A percentile compares a stretch with the other conserved stretches of the same genome.
Evolutionary conservation across 2,329 filamentous ascomycete species (phyloP).

Genomic region (Diaporthe sp.): DNA sequence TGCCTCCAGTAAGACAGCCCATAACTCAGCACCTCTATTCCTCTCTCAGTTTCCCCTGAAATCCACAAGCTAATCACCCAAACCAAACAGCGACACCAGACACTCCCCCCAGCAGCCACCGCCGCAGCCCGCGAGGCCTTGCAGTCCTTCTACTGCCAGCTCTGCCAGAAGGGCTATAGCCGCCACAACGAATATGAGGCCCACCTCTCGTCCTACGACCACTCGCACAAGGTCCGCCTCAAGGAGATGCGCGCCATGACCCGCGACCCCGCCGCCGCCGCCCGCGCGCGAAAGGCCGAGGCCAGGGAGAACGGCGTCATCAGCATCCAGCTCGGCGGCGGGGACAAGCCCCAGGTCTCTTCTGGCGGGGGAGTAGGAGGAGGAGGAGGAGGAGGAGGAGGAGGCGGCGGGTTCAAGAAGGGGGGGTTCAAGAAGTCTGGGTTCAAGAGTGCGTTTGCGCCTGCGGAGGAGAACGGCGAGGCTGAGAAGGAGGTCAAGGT

Average conservation of each 20-base stretch:
- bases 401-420: conserved; percentile 68
- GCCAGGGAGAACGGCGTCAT: conserved; percentile 77
- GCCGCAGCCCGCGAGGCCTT: conserved; percentile 78
- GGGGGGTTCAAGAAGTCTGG: conserved; percentile 84
- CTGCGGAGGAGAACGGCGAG: conserved; percentile 58
- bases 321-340: conserved; percentile 71
- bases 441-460: conserved; percentile 80
- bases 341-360: conserved; percentile 44
- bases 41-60: conserved; percentile 35
- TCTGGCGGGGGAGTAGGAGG: too few relatives aligned
- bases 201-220: conserved; percentile 93
- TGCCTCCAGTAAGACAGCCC: conserved; percentile 71
- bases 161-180: conserved; percentile 94
- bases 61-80: neutral
- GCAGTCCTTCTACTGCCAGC: conserved; percentile 83
- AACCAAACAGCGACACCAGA: conserved; percentile 61
- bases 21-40: too few relatives aligned
- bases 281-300: conserved; percentile 75
- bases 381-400: conserved; percentile 37
- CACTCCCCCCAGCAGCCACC: conserved; percentile 68
- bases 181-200: conserved; percentile 97
- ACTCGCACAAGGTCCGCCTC: conserved; percentile 90
- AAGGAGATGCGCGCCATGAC: conserved; percentile 90
- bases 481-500: conserved; percentile 40
- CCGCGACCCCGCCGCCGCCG: conserved; percentile 73